phyloP scores from a whole-genome alignment of 2,329 filamentous ascomycete genomes.

The Epicoccum nigrum region DNA sequence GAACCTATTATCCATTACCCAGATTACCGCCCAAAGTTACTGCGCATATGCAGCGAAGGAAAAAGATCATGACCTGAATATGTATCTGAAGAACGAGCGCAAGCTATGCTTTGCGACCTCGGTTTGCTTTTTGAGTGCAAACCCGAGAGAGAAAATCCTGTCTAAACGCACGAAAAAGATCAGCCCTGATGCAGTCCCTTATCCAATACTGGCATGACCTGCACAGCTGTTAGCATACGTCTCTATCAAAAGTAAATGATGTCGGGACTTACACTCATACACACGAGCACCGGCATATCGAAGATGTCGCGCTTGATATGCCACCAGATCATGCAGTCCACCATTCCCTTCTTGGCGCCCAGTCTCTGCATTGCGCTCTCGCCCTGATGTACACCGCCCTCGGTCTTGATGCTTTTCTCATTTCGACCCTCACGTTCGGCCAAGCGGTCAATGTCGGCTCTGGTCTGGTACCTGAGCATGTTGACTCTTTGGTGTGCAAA shows the following conservation, averaged over 20 bases:
- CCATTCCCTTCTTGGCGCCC: constrained; percentile 81
- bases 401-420: constrained; percentile 35
- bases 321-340: constrained; percentile 96
- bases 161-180: background rate
- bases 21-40: background rate
- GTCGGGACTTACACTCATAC: constrained; percentile 83
- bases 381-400: constrained; percentile 54
- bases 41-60: background rate
- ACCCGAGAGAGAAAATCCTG: no score
- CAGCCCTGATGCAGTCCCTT: constrained; percentile 27
- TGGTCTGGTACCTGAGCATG: constrained; percentile 80
- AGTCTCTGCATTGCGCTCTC: constrained; percentile 82
- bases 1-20: constrained; percentile 10
- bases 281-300: constrained; percentile 97
- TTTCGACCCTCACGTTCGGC: constrained; percentile 30
- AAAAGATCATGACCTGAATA: no score
- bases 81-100: no score
- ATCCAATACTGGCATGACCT: constrained; percentile 43
- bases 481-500: constrained; percentile 84
- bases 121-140: no score
- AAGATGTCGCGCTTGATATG: constrained; percentile 96
- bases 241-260: background rate
- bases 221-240: background rate
- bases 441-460: constrained; percentile 43
- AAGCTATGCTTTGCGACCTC: no score